phyloP scores from a whole-genome alignment of 2,329 filamentous ascomycete species.

The Calonectria pauciramosa region DNA sequence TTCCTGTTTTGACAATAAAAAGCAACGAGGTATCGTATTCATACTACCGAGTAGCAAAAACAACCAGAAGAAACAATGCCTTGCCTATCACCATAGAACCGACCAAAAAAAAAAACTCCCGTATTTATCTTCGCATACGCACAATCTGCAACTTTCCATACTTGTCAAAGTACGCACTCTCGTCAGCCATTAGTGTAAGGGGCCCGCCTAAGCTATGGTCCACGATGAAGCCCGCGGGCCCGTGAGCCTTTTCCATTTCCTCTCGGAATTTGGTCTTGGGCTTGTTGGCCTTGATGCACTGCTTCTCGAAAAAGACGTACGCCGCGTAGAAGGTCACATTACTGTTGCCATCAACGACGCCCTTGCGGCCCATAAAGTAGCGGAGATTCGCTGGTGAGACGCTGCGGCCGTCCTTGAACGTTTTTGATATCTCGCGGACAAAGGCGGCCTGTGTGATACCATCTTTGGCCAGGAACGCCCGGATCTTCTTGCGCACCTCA shows the following conservation, averaged over 20 bases:
- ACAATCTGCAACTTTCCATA: constrained; percentile 38
- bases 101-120: background rate
- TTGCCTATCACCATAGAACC: too few relatives aligned
- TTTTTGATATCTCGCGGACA: constrained; percentile 61
- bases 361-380: constrained; percentile 65
- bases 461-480: constrained; percentile 58
- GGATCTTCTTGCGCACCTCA: constrained; percentile 70
- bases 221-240: constrained; percentile 41
- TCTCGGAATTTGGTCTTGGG: constrained; percentile 64
- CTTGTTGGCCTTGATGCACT: constrained; percentile 64
- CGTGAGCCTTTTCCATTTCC: constrained; percentile 63
- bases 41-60: background rate
- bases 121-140: background rate
- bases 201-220: constrained; percentile 33
- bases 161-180: constrained; percentile 32
- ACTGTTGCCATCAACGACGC: constrained; percentile 61
- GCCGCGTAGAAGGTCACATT: constrained; percentile 65
- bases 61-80: background rate
- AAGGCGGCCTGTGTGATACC: constrained; percentile 66
- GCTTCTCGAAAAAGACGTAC: constrained; percentile 73
- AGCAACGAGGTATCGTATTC: background rate
- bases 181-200: constrained; percentile 17
- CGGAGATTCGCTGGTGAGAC: constrained; percentile 61
- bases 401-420: constrained; percentile 52
- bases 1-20: background rate